Base-by-base conservation (phyloP, 306 rosid genomes). In the barrel medic (Medicago truncatula) region DNA sequence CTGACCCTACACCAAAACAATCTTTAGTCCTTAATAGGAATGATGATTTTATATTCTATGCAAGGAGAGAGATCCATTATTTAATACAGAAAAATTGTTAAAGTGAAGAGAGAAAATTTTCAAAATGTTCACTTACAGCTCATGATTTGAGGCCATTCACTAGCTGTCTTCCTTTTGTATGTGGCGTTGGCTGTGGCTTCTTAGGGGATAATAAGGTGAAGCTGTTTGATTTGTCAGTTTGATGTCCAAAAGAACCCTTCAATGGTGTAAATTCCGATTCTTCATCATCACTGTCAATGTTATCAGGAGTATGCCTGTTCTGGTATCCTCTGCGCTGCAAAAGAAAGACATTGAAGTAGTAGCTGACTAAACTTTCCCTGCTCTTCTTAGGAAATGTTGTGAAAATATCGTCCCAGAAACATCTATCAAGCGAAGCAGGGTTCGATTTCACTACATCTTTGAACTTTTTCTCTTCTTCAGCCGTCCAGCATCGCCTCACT, bases 261-360 rank as follows among this genome's bases (percentile, higher is more conserved):
- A 69, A 80, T 20, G 83, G 80, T 65, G 64, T 85, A 75, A 43
- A 78, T 71, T 86, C 98, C 15, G 76, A 76, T 82, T 89, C 97
- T 25, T 95, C 99, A 36, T 95, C 97, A 53, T 92, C 98, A 21
- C 99, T 96, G 77, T 88, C 85, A 67, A 96, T 86, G 65, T 83
- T 54, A 47, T 77, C 50, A 4, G 93, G 98, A 75, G 93, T 84
- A 71, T 82, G 87, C 86, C 98, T 86, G 81, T 90, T 92, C 81
- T 90, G 99, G 76, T 88, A 73, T 80, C 82, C 92, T 87, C 97
- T 87, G 65, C 91, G 96, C 77, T 81, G 96, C 93, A 96, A 80
- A 70, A 92, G 83, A 69, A 74, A 92, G 83, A 96, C 99, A 38
- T 96, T 96, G 82, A 84, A 96, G 85, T 92, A 96, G 85, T 92